These are phyloP conservation scores for Solanum okadae DNA, from an alignment of 257 asterid species.

Conservation along the genomic window DNA sequence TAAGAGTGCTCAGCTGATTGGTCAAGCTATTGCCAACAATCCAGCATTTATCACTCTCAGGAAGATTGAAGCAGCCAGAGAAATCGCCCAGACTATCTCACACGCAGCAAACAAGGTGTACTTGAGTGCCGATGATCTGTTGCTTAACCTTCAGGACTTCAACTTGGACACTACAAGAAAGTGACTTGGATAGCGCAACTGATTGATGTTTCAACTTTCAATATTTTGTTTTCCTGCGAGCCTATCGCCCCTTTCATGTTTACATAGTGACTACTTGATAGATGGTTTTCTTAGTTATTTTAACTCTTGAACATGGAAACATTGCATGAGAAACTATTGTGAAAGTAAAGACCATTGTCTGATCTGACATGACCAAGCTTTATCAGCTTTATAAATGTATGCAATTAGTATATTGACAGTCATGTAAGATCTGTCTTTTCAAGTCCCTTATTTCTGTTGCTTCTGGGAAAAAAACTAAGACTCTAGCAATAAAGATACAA, in stretches of 20 bases:
- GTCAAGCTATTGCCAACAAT: conserved; percentile 80
- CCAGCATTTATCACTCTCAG: conserved; percentile 85
- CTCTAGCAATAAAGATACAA: not conserved
- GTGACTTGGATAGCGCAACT: conserved; percentile 1
- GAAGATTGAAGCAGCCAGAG: conserved; percentile 88
- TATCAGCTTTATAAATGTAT: not conserved
- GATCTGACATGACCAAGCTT: not conserved
- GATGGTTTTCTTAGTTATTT: not conserved
- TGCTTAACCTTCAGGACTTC: conserved; percentile 72
- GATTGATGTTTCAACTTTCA: not conserved
- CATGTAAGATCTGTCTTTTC: not conserved
- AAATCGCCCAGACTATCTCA: conserved; percentile 58
- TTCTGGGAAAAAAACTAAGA: not conserved
- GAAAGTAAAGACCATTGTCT: not conserved
- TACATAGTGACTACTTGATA: not conserved
- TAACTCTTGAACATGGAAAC: not conserved
- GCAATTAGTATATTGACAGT: not conserved
- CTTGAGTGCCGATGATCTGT: conserved; percentile 67
- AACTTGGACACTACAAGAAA: conserved; percentile 21
- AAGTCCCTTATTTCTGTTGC: not conserved
- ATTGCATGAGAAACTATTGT: not conserved
- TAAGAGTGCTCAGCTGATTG: conserved; percentile 89
- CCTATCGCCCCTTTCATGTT: not conserved
- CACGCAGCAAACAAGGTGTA: conserved; percentile 67
- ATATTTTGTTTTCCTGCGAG: not conserved